These are phyloP conservation scores for Xylariaceae sp. DNA, from an alignment of 2,329 filamentous ascomycete genomes.

Conservation along the genomic window DNA sequence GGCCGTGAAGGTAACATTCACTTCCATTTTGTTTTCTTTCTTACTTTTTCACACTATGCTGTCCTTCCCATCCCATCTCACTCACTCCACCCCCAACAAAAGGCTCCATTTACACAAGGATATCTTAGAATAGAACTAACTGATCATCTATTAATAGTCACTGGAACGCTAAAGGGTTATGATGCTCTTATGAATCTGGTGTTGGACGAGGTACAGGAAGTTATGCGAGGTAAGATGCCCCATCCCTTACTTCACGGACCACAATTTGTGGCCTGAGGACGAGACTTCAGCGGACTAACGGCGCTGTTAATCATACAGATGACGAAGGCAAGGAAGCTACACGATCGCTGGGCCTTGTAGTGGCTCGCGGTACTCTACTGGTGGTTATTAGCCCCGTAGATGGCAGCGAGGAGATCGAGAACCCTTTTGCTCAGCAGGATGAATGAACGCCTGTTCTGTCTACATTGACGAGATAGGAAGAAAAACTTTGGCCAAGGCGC, in stretches of 20 bases:
- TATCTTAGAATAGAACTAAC: constrained; percentile 2
- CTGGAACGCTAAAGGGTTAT: constrained; percentile 86
- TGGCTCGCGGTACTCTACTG: constrained; percentile 85
- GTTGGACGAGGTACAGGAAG: constrained; percentile 87
- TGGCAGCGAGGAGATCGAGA: constrained; percentile 91
- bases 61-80: neutral
- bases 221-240: constrained; percentile 65
- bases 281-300: constrained; percentile 3
- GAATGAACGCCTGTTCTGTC: constrained; percentile 35
- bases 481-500: neutral
- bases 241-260: neutral
- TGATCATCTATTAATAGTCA: constrained; percentile 50
- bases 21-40: neutral
- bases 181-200: constrained; percentile 98
- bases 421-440: constrained; percentile 77
- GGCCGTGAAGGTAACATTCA: constrained; percentile 70
- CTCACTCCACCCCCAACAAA: neutral
- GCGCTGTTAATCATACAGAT: constrained; percentile 50
- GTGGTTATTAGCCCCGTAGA: constrained; percentile 90
- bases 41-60: neutral
- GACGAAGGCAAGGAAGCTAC: constrained; percentile 86
- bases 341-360: constrained; percentile 76
- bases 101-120: neutral
- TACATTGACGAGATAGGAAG: neutral
- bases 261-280: neutral